Conservation (phyloP, 495 filamentous ascomycete species). For the Aspergillus panamensis region DNA sequence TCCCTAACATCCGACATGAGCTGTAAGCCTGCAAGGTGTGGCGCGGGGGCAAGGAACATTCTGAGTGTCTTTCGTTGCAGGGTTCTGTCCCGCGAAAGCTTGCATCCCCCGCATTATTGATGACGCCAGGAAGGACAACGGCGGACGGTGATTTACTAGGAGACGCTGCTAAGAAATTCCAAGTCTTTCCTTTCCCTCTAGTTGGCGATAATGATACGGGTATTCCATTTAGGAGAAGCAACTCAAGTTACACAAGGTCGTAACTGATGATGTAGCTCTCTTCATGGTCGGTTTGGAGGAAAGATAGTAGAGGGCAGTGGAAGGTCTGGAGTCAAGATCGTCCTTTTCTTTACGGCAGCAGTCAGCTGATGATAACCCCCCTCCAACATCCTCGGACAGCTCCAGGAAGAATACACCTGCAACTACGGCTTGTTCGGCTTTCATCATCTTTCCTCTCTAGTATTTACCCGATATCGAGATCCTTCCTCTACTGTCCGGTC, state of each 20-base stretch:
- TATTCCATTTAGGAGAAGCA: background rate
- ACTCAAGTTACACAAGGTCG: background rate
- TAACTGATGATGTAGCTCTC: background rate
- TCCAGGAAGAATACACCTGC: too few species aligned
- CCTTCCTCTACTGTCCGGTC: too few species aligned
- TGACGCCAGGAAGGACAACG: background rate
- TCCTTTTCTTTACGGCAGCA: too few species aligned
- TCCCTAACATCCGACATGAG: background rate
- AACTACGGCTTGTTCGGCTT: background rate
- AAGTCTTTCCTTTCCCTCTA: background rate
- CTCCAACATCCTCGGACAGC: background rate
- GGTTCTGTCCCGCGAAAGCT: background rate
- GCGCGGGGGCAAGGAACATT: constrained; percentile 4
- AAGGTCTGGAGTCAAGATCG: too few species aligned
- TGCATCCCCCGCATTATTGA: background rate
- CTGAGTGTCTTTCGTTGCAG: background rate
- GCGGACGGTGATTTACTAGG: background rate
- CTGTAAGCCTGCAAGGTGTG: background rate
- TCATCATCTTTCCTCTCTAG: background rate
- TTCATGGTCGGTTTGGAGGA: background rate
- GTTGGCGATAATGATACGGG: background rate
- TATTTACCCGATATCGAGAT: too few species aligned
- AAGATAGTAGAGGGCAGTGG: background rate
- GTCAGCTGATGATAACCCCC: too few species aligned
- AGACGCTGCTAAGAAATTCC: background rate